Base-by-base conservation (phyloP, 2,329 filamentous ascomycete genomes). In the Emericellopsis cladophorae region DNA sequence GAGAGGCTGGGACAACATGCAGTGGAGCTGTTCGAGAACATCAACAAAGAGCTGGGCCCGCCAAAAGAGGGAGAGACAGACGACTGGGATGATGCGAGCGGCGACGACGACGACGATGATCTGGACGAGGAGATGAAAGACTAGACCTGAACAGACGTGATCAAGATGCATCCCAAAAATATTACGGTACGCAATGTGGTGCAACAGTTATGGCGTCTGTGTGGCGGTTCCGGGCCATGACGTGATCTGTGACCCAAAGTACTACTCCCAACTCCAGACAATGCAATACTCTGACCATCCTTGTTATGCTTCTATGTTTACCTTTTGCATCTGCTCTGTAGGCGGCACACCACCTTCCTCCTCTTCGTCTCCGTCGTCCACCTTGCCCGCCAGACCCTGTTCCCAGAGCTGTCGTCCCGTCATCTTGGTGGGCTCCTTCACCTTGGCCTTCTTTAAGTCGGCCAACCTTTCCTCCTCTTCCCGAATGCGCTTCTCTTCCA, bases 401-500 rank as follows among this genome's bases (percentile, higher is more conserved):
- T 89, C 83, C 82, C 84, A 90, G 31, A 90, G 66, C 55, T 90
- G 81, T 54, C 67, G 79, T 15, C 84, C 85, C 1, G 84, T 81
- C 49, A 89, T 61, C 54, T 71, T 80, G 32, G 80, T 74, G 14
- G 84, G 77, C 45, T 85, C 84, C 68, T 86, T 92, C 44, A 78
- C 70, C 53, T 69, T 81, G 15, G 79, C 77, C 65, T 86, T 82
- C 63, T 85, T 88, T 64, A 86, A 76, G 64, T 94, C 89, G 39
- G 89, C 87, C 29, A 79, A 68, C 47, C 84, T 76, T 51, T 90
- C 84, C 48, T 90, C 86, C 58, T 84, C 82, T 51, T 80, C 74
- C 49, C 64, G 71, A 50, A 65, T 61, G 49, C 79, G 75, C 55
- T 73, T 66, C 54, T 92, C 89, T 55, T 81, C 81, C 76, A 90